Base-by-base conservation (phyloP, 2,329 filamentous ascomycete species). In the Thelonectria blattea region DNA sequence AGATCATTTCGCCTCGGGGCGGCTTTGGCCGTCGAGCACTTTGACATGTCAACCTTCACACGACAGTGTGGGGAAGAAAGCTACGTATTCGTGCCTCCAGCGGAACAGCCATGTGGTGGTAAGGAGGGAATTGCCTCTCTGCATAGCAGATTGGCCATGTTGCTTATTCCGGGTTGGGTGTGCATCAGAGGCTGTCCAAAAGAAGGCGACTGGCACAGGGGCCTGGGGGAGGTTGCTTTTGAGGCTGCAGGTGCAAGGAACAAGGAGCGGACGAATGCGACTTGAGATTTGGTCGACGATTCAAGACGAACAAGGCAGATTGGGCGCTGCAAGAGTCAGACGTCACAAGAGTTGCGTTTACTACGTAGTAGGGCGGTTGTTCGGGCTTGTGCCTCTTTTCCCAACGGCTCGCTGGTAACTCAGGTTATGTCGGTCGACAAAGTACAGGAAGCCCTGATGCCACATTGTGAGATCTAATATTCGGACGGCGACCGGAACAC, bases 61-160 rank as follows among this genome's bases (percentile, higher is more conserved):
- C 53, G 37, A 52, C 27, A 45, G 46, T 60, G 52, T 60, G 58
- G 52, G 52, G 58, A 47, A 51, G 34, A 39, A 49, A 52, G 22
- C 22, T 6, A 24, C n/a, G n/a, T n/a, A n/a, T n/a, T n/a, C n/a
- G n/a, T 24, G 3, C 6, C 47, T 60, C 42, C 52, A 52, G 58
- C 52, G 52, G 42, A 32, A 34, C 24, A 37, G 27, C 58, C 48
- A 56, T 56, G 52, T 59, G 57, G 46, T 41, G 8, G 34, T 37
- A 37, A 37, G 47, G 45, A 52, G 46, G 45, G 47, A 43, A 48
- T 43, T 43, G 20, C 42, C 39, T 39, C 8, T 22, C 22, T 32
- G 4, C 22, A n/a, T 48, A 5, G 32, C 41, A 47, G n/a, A 46
- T 49, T 50, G 27, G 24, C 32, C 15, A 17, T 34, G 4, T 48